These are phyloP conservation scores for Krasilnikovozyma curviuscula DNA, from an alignment of 768 basidiomycete genomes.

Conservation along the genomic window DNA sequence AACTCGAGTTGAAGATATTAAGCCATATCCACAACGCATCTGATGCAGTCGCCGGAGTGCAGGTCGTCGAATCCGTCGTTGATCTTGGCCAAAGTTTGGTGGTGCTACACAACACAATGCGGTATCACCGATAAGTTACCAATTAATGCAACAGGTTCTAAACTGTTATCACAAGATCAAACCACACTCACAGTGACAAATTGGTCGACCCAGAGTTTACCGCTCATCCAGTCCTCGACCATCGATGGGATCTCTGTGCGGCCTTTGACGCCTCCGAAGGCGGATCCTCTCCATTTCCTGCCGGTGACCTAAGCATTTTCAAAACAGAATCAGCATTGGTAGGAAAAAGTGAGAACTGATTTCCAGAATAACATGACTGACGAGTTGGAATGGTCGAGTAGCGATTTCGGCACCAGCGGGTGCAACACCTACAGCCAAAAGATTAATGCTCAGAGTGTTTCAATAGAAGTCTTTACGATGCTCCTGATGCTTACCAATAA, in stretches of 20 bases:
- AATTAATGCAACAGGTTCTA: too few relatives aligned
- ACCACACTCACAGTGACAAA: too few relatives aligned
- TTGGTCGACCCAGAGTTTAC: slow-evolving; percentile 47
- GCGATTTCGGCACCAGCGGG: slow-evolving; percentile 90
- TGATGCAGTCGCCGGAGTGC: slow-evolving; percentile 87
- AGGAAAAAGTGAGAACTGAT: slow-evolving; percentile 13
- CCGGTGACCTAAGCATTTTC: slow-evolving; percentile 19
- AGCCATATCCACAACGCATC: slow-evolving; percentile 83
- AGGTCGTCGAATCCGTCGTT: slow-evolving; percentile 84
- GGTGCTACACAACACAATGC: too few relatives aligned
- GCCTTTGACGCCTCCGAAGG: slow-evolving; percentile 96
- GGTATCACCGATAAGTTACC: too few relatives aligned
- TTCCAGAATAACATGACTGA: slow-evolving; percentile 33
- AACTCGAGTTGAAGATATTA: too few relatives aligned
- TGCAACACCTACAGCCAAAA: slow-evolving; percentile 50
- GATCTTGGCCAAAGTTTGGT: slow-evolving; percentile 50
- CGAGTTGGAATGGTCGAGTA: slow-evolving; percentile 59
- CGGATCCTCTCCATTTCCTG: slow-evolving; percentile 63
- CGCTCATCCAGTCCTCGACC: slow-evolving; percentile 35
- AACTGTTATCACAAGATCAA: too few relatives aligned
- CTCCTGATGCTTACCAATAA: slow-evolving; percentile 36
- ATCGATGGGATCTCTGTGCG: slow-evolving; percentile 85
- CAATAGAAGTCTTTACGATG: not conserved
- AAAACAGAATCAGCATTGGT: not conserved
- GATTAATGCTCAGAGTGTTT: not conserved